These are phyloP conservation scores for Gaeumannomyces tritici DNA, from an alignment of 2,329 filamentous ascomycete genomes.

Conservation along the genomic window DNA sequence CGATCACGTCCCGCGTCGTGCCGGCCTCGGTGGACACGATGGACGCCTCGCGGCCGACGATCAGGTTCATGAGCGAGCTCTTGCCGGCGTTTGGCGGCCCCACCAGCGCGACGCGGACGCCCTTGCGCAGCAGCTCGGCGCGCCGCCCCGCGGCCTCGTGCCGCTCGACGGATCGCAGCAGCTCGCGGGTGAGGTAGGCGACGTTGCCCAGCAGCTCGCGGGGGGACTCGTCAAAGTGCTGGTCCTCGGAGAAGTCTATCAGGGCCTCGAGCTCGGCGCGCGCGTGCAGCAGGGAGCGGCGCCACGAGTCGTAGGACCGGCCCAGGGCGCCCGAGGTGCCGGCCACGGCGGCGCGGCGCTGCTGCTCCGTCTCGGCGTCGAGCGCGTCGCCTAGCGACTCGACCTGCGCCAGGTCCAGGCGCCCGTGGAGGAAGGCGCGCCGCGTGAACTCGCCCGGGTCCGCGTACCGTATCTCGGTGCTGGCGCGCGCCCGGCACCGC, in stretches of 20 bases:
- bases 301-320: constrained; percentile 74
- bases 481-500: constrained; percentile 25
- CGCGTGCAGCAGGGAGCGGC: constrained; percentile 64
- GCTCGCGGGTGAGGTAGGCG: constrained; percentile 47
- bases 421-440: constrained; percentile 78
- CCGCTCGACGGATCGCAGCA: constrained; percentile 53
- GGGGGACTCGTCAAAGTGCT: constrained; percentile 89
- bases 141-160: constrained; percentile 72
- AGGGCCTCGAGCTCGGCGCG: constrained; percentile 88
- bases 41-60: constrained; percentile 86
- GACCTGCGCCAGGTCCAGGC: constrained; percentile 78
- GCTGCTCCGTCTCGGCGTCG: constrained; percentile 77
- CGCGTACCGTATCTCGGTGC: constrained; percentile 61
- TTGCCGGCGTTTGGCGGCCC: constrained; percentile 94
- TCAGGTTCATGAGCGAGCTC: constrained; percentile 81
- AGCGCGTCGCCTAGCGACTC: constrained; percentile 55
- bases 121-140: constrained; percentile 74
- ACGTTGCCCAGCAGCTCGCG: constrained; percentile 62
- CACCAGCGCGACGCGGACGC: constrained; percentile 77
- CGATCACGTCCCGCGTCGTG: constrained; percentile 88
- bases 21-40: constrained; percentile 92
- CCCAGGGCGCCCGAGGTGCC: constrained; percentile 64
- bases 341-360: constrained; percentile 75
- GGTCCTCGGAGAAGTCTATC: constrained; percentile 95
- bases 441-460: constrained; percentile 94